phyloP scores from a whole-genome alignment of 108 stramenopile genomes.

The Skeletonema tropicum region DNA sequence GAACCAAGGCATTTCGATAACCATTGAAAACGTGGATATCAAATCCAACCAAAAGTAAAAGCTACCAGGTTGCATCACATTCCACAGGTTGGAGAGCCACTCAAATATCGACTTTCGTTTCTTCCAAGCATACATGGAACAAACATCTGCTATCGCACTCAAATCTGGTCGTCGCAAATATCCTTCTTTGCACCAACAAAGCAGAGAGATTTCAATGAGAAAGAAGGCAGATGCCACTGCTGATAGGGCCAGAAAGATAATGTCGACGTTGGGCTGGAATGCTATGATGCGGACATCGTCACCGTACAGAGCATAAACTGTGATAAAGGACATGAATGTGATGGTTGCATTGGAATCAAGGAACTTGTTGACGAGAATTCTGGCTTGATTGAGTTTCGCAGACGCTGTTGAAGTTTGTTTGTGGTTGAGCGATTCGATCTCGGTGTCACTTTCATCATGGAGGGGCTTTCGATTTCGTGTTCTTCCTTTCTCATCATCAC shows the following conservation, averaged over 20 bases:
- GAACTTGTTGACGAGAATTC: background rate
- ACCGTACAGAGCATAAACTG: constrained; percentile 63
- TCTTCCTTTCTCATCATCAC: constrained; percentile 12
- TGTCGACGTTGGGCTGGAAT: constrained; percentile 47
- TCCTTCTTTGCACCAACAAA: constrained; percentile 51
- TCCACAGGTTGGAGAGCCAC: constrained; percentile 26
- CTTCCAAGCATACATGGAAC: constrained; percentile 20
- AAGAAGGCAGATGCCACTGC: constrained; percentile 60
- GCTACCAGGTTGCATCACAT: constrained; percentile 49
- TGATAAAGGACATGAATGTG: constrained; percentile 57
- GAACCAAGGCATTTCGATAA: constrained; percentile 53
- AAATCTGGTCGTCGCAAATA: constrained; percentile 43
- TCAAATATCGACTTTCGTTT: constrained; percentile 13
- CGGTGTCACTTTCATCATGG: constrained; percentile 5
- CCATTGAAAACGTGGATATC: constrained; percentile 64
- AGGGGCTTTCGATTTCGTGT: constrained; percentile 9
- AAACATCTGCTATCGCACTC: constrained; percentile 15
- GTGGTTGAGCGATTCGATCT: constrained; percentile 1
- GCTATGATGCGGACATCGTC: constrained; percentile 56
- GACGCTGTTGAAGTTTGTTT: background rate
- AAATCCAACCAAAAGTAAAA: constrained; percentile 85
- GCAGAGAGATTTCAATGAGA: constrained; percentile 52
- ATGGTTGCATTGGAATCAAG: constrained; percentile 36
- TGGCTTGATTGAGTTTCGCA: background rate
- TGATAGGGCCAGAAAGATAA: constrained; percentile 45